A percentile compares a stretch with the other conserved stretches of the same genome.
These are phyloP conservation scores for Diplodia seriata DNA, from an alignment of 2,329 filamentous ascomycete genomes.

Conservation along the genomic window DNA sequence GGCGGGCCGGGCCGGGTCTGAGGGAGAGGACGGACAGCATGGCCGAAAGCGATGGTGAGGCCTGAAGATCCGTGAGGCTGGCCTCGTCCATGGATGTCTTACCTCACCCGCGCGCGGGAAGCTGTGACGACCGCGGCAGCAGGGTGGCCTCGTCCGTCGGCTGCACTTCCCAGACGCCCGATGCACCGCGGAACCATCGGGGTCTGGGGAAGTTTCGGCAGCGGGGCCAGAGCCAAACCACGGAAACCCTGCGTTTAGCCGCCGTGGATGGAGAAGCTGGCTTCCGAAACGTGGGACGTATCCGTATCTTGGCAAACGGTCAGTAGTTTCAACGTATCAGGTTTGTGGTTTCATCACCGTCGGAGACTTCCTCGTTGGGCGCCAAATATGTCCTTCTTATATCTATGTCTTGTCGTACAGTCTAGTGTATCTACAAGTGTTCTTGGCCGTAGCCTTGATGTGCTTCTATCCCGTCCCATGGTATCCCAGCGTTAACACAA, in stretches of 20 bases:
- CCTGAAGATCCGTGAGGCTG: slow-evolving; percentile 15
- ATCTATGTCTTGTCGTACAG: slow-evolving; percentile 10
- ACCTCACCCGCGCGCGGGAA: not conserved
- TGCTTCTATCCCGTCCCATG: slow-evolving; percentile 15
- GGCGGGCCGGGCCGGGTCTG: slow-evolving; percentile 21
- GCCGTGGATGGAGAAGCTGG: not conserved
- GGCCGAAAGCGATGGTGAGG: not conserved
- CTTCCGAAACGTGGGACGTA: slow-evolving; percentile 19
- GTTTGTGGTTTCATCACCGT: slow-evolving; percentile 14
- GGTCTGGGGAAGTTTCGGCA: not conserved
- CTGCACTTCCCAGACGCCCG: slow-evolving; percentile 15
- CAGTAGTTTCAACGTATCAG: slow-evolving; percentile 20
- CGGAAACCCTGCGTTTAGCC: slow-evolving; percentile 20
- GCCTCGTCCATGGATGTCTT: not conserved
- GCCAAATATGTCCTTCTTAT: not conserved
- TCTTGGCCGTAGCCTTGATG: slow-evolving; percentile 12
- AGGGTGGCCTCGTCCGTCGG: slow-evolving; percentile 19
- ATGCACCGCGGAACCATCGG: not conserved
- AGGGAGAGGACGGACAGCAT: not conserved
- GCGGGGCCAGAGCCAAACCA: not conserved
- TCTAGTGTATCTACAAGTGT: slow-evolving; percentile 25
- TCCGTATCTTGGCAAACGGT: slow-evolving; percentile 10
- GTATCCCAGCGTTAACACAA: slow-evolving; percentile 19
- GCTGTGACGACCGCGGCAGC: slow-evolving; percentile 5
- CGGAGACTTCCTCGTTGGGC: slow-evolving; percentile 11